Evolutionary conservation across 129 eudicot species (phyloP).

Genomic region (Silybum marianum): DNA sequence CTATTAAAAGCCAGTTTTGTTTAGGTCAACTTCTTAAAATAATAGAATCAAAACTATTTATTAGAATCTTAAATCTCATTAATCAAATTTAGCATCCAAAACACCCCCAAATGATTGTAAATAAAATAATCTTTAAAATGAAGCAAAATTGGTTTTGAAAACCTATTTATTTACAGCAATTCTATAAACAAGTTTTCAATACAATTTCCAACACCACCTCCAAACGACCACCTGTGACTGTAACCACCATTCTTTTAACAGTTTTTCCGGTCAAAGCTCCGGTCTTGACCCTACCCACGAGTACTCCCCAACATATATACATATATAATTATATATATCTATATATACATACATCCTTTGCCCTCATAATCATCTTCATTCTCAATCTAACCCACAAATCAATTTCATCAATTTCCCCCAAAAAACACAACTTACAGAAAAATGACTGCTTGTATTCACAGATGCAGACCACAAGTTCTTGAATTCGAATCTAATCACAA

Average conservation of each 20-base stretch:
- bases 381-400: conserved; percentile 1
- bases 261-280: conserved; percentile 22
- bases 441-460: conserved; percentile 72
- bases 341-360: neutral
- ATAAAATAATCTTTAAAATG: neutral
- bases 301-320: conserved; percentile 4
- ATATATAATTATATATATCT: conserved; percentile 9
- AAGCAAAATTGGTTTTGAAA: conserved; percentile 20
- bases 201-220: neutral
- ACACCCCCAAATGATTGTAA: neutral
- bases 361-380: neutral
- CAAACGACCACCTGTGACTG: neutral
- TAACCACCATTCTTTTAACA: neutral
- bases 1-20: neutral
- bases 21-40: neutral
- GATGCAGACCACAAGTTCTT: conserved; percentile 43
- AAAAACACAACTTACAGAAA: neutral
- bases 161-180: neutral
- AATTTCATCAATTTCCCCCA: conserved; percentile 20
- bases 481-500: conserved; percentile 34
- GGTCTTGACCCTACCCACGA: conserved; percentile 13
- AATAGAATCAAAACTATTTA: no score
- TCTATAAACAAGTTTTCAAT: neutral
- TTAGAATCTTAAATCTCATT: neutral
- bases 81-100: neutral